Evolutionary conservation across 208 protist species (phyloP).

Genomic region (Trypanosoma mega): DNA sequence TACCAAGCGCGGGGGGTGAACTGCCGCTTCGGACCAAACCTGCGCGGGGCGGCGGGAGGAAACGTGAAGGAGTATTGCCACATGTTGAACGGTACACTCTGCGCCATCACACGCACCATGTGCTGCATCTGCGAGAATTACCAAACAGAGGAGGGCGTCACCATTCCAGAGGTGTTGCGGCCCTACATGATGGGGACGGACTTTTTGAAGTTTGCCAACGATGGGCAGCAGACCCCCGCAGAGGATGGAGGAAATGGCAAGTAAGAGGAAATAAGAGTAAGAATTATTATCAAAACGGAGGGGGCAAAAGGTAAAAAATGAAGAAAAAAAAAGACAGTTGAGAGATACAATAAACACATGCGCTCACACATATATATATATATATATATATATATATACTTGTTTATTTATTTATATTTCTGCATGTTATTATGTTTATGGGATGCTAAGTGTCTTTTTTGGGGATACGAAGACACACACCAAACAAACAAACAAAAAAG

Average conservation of each 20-base stretch:
- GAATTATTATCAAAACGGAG: background rate
- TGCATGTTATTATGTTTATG: too few species aligned
- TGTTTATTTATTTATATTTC: too few species aligned
- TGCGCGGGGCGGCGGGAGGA: slow-evolving; percentile 59
- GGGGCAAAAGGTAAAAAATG: too few species aligned
- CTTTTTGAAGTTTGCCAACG: slow-evolving; percentile 68
- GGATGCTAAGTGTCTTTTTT: too few species aligned
- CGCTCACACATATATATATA: too few species aligned
- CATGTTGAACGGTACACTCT: slow-evolving; percentile 99
- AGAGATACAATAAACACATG: too few species aligned
- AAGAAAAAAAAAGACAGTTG: too few species aligned
- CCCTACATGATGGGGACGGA: slow-evolving; percentile 89
- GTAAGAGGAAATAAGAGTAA: background rate
- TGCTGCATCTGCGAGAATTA: slow-evolving; percentile 99
- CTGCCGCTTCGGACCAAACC: slow-evolving; percentile 88
- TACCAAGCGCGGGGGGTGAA: slow-evolving; percentile 97
- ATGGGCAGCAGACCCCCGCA: background rate
- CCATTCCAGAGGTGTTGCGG: slow-evolving; percentile 91
- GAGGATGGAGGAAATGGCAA: background rate
- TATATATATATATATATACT: too few species aligned
- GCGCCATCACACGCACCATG: slow-evolving; percentile 98
- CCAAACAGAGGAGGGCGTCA: slow-evolving; percentile 95
- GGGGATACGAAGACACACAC: too few species aligned
- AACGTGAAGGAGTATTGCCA: slow-evolving; percentile 98
- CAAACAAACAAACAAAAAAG: background rate